A percentile compares a stretch with the other conserved stretches of the same genome.
phyloP scores from a whole-genome alignment of 768 basidiomycete genomes.

The Lyophyllum decastes region DNA sequence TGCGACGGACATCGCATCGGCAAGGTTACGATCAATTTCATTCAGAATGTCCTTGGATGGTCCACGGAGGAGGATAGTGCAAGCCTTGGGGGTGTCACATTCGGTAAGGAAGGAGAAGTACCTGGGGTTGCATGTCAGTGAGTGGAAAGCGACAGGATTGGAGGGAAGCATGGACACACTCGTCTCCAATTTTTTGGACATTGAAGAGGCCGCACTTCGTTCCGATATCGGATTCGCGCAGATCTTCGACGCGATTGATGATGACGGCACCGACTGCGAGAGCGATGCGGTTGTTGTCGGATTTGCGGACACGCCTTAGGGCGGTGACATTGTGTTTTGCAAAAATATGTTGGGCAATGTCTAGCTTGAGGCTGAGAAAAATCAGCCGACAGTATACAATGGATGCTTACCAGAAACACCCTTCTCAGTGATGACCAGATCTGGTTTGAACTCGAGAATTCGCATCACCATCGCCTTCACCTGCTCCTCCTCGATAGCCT shows the following conservation, averaged over 20 bases:
- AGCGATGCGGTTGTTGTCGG: constrained; percentile 98
- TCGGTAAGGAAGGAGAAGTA: constrained; percentile 98
- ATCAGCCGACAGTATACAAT: background rate
- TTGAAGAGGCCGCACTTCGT: constrained; percentile 95
- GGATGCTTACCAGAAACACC: constrained; percentile 82
- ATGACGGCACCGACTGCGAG: constrained; percentile 95
- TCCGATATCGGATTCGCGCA: constrained; percentile 90
- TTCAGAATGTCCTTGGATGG: constrained; percentile 98
- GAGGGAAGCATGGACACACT: constrained; percentile 43
- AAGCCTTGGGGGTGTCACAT: constrained; percentile 89
- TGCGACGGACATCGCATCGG: constrained; percentile 97
- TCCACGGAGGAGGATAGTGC: constrained; percentile 96
- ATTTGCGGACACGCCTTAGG: constrained; percentile 95
- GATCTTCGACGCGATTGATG: constrained; percentile 94
- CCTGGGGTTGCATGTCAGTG: constrained; percentile 25
- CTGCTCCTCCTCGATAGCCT: constrained; percentile 97
- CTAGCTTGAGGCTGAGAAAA: constrained; percentile 36
- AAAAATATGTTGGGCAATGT: constrained; percentile 91
- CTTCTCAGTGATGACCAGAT: constrained; percentile 96
- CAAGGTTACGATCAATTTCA: constrained; percentile 96
- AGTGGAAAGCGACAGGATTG: background rate
- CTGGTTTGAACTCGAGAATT: constrained; percentile 92
- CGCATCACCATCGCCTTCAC: constrained; percentile 83
- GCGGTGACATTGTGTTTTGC: constrained; percentile 88
- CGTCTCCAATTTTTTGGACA: constrained; percentile 96